phyloP scores from a whole-genome alignment of 73 alveolate genomes.

The Uronychia binucleata region DNA sequence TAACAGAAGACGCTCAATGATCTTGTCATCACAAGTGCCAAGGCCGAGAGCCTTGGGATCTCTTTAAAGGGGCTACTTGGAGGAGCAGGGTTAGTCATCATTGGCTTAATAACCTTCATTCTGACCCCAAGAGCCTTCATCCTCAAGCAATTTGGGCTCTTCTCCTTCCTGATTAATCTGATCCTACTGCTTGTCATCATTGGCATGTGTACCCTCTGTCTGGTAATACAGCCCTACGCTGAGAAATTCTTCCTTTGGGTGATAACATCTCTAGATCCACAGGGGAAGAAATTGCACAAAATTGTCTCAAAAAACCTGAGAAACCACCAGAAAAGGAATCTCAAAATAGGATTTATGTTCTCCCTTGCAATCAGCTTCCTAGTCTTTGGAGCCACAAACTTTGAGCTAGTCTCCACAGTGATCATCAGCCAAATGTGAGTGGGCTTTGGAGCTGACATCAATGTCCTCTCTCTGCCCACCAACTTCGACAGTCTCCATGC shows the following conservation, averaged over 20 bases:
- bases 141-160: not conserved
- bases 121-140: not conserved
- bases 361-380: not conserved
- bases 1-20: not conserved
- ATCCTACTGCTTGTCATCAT: not conserved
- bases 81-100: not conserved
- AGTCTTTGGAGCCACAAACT: not conserved
- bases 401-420: not conserved
- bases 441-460: not conserved
- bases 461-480: not conserved
- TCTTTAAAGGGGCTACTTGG: not conserved
- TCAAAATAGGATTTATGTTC: not conserved
- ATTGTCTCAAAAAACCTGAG: not conserved
- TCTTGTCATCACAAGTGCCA: not conserved
- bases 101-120: not conserved
- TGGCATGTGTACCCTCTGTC: not conserved
- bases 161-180: not conserved
- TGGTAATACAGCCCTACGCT: not conserved
- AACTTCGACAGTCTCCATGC: not conserved
- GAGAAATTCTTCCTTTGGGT: not conserved
- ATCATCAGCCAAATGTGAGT: not conserved
- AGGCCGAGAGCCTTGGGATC: not conserved
- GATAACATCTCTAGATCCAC: not conserved
- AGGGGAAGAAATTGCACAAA: not conserved
- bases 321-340: not conserved